These are phyloP conservation scores for Dissophora ornata DNA, from an alignment of 192 early-diverging fungal genomes.

Conservation along the genomic window DNA sequence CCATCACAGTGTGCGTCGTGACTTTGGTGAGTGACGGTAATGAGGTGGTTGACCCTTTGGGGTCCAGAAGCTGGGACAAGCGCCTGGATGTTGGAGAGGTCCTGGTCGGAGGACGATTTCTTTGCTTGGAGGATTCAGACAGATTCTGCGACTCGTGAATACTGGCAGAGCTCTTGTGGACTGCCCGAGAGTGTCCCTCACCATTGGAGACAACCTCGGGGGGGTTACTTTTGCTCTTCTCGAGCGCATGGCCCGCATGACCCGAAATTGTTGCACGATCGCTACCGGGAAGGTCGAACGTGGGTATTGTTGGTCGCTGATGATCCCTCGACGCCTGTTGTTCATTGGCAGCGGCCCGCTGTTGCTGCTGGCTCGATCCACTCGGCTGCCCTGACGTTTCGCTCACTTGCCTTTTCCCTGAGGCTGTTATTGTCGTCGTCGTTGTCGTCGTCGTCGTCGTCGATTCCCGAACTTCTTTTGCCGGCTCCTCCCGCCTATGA, in stretches of 20 bases:
- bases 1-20: constrained; percentile 46
- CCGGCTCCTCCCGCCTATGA: constrained; percentile 1
- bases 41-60: constrained; percentile 21
- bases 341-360: not conserved
- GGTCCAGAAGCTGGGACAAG: constrained; percentile 44
- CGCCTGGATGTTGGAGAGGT: constrained; percentile 39
- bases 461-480: too few relatives aligned
- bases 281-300: not conserved
- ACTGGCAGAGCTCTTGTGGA: constrained; percentile 24
- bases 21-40: constrained; percentile 37
- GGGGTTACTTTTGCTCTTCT: constrained; percentile 39
- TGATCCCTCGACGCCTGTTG: not conserved
- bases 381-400: too few relatives aligned
- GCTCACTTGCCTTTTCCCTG: too few relatives aligned
- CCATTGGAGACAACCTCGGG: constrained; percentile 15
- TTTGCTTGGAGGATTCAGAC: constrained; percentile 17
- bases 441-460: too few relatives aligned
- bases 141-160: constrained; percentile 40
- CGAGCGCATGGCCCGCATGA: constrained; percentile 20
- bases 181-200: not conserved
- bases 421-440: too few relatives aligned
- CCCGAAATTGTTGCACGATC: not conserved
- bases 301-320: not conserved
- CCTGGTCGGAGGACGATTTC: constrained; percentile 7
- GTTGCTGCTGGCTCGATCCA: constrained; percentile 1